Evolutionary conservation across 2,329 filamentous ascomycete species (phyloP).

Genomic region (Penicillium vulpinum): DNA sequence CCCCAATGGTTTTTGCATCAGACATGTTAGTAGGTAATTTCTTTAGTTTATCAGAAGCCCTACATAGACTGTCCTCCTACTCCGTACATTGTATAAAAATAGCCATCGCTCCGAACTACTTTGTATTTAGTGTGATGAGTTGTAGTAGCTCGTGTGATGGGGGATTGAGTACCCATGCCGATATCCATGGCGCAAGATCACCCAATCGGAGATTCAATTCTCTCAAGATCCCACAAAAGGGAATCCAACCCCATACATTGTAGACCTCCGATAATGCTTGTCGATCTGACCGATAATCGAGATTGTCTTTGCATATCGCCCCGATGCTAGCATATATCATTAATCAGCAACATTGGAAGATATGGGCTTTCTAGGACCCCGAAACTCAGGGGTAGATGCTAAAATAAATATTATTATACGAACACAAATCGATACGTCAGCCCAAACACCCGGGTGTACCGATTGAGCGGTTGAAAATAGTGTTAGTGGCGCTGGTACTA

Average conservation of each 20-base stretch:
- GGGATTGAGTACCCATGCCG: not conserved
- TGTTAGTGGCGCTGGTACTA: slow-evolving; percentile 1
- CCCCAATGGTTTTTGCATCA: too few relatives aligned
- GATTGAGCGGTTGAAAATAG: slow-evolving; percentile 1
- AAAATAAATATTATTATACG: not conserved
- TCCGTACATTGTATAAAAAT: not conserved
- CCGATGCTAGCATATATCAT: not conserved
- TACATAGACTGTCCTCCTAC: not conserved
- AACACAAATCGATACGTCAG: not conserved
- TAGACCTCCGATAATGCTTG: not conserved
- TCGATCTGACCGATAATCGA: not conserved
- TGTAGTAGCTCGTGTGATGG: not conserved
- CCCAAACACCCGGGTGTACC: not conserved
- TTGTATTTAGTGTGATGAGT: not conserved
- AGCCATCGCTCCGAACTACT: not conserved
- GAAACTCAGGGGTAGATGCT: not conserved
- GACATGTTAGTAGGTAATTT: not conserved
- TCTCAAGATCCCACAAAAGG: not conserved
- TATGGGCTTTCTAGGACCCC: not conserved
- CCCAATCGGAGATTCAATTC: not conserved
- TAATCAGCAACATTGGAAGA: not conserved
- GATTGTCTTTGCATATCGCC: not conserved
- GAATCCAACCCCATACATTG: not conserved
- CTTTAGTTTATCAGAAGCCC: not conserved
- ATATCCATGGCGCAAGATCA: not conserved